Base-by-base conservation (phyloP, 129 eudicot genomes). In the Silybum marianum region DNA sequence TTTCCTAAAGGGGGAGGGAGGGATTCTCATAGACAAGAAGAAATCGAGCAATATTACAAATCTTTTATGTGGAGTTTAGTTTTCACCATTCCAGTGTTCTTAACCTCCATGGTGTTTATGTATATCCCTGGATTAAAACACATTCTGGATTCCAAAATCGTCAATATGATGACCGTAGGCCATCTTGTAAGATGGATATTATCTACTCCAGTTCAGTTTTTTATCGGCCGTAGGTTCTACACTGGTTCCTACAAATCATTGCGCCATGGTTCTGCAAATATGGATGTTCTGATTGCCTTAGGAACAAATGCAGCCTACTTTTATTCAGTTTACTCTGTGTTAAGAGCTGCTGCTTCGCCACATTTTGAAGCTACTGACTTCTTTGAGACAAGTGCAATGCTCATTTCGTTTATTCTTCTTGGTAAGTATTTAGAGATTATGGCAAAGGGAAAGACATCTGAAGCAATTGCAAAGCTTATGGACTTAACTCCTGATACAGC, bases 381-480 rank as follows among this genome's bases (percentile, higher is more conserved):
- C 85, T 93, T 93, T 24, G 99, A 96, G 84, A 96, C 99, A 3
- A 93, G 99, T 58, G 84, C 99, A 6, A 96, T 96, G 98, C 98
- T 96, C 40, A 96, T 96, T 66, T 96, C 98, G 1, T 96, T 96
- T 83, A 93, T 96, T 63, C 85, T 96, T 14, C 89, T 96, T 9
- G 99, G 99, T 69, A 96, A 96, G 81, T 96, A 96, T 84, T 67
- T 96, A 22, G 99, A 96, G 80, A 91, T 96, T 19, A 80, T 91
- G 90, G 97, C 99, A 0, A 96, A 93, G 79, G 99, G 99, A 60
- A 96, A 96, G 75, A 96, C 99, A 46, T 96, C 99, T 8, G 99
- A 93, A 69, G 99, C 98, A 25, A 93, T 96, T 62, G 96, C 97
- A 26, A 96, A 96, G 84, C 98, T 96, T 51, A 93, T 96, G 97